phyloP scores from a whole-genome alignment of 2,329 filamentous ascomycete genomes.

The Lachnellula subtilissima region DNA sequence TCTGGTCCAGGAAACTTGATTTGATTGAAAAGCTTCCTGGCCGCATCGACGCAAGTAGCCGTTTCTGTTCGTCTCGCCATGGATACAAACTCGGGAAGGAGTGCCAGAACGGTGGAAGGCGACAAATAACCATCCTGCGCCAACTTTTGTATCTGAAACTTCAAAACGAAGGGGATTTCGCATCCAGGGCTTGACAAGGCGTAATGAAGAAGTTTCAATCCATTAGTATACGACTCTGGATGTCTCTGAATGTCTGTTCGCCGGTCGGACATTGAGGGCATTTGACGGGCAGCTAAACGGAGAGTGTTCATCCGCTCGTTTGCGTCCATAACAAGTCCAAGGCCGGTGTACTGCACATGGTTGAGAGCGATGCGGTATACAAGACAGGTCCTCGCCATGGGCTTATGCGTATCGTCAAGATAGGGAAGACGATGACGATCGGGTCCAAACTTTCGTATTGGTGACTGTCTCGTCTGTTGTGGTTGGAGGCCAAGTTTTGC shows the following conservation, averaged over 20 bases:
- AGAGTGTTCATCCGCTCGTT: constrained; percentile 26
- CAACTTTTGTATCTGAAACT: constrained; percentile 60
- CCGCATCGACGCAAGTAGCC: constrained; percentile 47
- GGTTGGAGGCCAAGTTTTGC: constrained; percentile 5
- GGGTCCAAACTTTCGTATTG: constrained; percentile 4
- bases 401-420: constrained; percentile 34
- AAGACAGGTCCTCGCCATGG: constrained; percentile 42
- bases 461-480: neutral
- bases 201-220: constrained; percentile 16
- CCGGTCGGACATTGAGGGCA: constrained; percentile 29
- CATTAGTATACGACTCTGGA: constrained; percentile 9
- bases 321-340: constrained; percentile 21
- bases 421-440: constrained; percentile 29
- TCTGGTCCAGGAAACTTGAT: constrained; percentile 53
- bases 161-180: constrained; percentile 46
- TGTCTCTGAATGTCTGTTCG: constrained; percentile 10
- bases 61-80: constrained; percentile 24
- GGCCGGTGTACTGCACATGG: neutral
- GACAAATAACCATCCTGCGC: constrained; percentile 59
- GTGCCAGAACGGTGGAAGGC: constrained; percentile 44
- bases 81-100: constrained; percentile 40
- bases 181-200: constrained; percentile 20
- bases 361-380: constrained; percentile 43
- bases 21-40: constrained; percentile 47
- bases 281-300: constrained; percentile 24